Base-by-base conservation (phyloP, 1,139 yeast species). In the Geotrichum phurueaensis region DNA sequence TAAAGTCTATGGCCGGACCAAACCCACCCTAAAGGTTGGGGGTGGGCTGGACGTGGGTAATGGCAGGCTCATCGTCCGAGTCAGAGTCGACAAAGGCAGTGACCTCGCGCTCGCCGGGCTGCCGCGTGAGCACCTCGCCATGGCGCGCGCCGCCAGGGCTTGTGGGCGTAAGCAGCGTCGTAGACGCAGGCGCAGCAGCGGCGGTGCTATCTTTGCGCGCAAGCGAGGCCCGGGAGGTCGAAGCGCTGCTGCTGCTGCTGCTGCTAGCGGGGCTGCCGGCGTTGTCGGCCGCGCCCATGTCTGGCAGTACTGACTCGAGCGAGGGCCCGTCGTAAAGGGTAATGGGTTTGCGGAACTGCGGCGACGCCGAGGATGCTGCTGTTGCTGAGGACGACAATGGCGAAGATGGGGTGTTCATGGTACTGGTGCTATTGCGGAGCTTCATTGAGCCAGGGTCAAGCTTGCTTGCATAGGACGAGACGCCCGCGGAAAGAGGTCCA, bases 61-160 rank as follows among this genome's bases (percentile, higher is more conserved):
- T 58, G 15, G 60, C 57, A 15, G 60, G 60, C 53, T 58, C 60
- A 18, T 58, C 60, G 33, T 58, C 60, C 18, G 60, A 58, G 25
- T 58, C 60, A 10, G 39, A 27, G 23, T 54, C 60, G 4, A 39
- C 47, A 10, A 39, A 18, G 7, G 18, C 18, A 3, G 47, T n/a
- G 20, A 15, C 5, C 18, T 36, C 18, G 45, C 18, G 45, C 45
- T 36, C 45, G n/a, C 7, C 18, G 2, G 45, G 45, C 13, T 36
- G 45, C n/a, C 18, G 13, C 18, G n/a, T 36, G 31, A 54, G 22
- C 45, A 54, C 57, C 48, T 54, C 45, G 45, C 53, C 57, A 23
- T 54, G 57, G 6, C 57, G 57, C n/a, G 57, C 57, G 3, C 57
- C 57, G 18, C 56, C 15, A 10, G 57, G 57, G 25, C 57, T 54